Evolutionary conservation across 495 filamentous ascomycete genomes (phyloP), one percentile per base, ranked within the genome.

Genomic region (Lepraria neglecta): DNA sequence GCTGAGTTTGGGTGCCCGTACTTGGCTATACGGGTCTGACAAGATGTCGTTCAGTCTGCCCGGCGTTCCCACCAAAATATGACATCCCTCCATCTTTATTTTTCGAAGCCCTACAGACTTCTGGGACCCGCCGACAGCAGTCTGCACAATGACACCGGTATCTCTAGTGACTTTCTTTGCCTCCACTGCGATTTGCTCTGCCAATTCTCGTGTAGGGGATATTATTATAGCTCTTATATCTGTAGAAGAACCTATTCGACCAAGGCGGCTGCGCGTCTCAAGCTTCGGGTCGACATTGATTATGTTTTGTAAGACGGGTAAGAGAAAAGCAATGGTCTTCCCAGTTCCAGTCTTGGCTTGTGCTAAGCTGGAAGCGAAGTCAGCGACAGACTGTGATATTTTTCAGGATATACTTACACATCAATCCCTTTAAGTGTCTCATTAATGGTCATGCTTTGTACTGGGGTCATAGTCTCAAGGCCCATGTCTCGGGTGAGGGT

Each of bases 201-300:
- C 94, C 63, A 98, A 80, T 74, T 98, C 94, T 61, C 94, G 84
- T 21, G 94, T 98, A 10, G 94, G 94, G 0, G 95, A 97, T 62
- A 98, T 84, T 69, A 98, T 85, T 47, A 98, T 84, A 30, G 89
- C 87, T 59, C 91, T 85, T 63, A 97, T 91, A 70, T 97, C 90
- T 38, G 80, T 71, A 1, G 83, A 70, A 4, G 71, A 69, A 11
- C 81, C 71, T 40, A 63, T 51, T 17, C 71, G 51, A 10, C 70
- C 64, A 12, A 63, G n/a, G 35, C 64, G 54, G 15, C 55, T 55
- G 40, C 75, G 77, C 27, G 82, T 73, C 0, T 74, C 68, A 15
- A 80, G 61, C 4, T 28, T 68, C 6, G 86, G 83, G 64, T 88
- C 79, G 17, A 76, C 73, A n/a, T 64, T 68, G 33, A 92, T 71